Conservation (phyloP, 495 filamentous ascomycete species). For the Penicillium argentinense region DNA sequence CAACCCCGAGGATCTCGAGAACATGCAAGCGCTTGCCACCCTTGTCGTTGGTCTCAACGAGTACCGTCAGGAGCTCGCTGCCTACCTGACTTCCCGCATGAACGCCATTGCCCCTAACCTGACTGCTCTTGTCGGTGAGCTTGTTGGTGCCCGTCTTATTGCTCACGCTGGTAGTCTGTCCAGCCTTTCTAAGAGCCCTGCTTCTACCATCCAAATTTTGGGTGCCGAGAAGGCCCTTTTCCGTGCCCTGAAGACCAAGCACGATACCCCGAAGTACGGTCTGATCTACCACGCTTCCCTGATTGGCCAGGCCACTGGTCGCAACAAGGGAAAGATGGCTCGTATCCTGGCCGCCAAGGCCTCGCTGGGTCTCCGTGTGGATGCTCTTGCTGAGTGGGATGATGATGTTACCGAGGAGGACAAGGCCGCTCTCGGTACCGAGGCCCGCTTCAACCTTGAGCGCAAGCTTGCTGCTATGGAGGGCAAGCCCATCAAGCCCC, state of each 20-base stretch:
- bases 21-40: constrained; percentile 86
- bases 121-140: constrained; percentile 87
- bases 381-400: constrained; percentile 83
- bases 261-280: constrained; percentile 98
- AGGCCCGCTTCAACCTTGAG: constrained; percentile 77
- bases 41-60: constrained; percentile 90
- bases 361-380: constrained; percentile 87
- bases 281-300: constrained; percentile 97
- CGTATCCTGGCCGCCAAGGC: constrained; percentile 93
- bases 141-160: constrained; percentile 94
- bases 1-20: constrained; percentile 80
- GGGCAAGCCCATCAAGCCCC: constrained; percentile 81
- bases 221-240: constrained; percentile 99
- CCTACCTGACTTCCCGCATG: constrained; percentile 92
- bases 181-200: constrained; percentile 95
- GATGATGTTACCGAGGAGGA: constrained; percentile 84
- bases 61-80: constrained; percentile 82
- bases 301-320: constrained; percentile 92
- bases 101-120: constrained; percentile 95
- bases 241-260: constrained; percentile 97
- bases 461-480: constrained; percentile 80
- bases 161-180: constrained; percentile 93
- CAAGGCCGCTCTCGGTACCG: constrained; percentile 70
- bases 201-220: constrained; percentile 94
- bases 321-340: constrained; percentile 99